These are phyloP conservation scores for Colletotrichum musae DNA, from an alignment of 2,329 filamentous ascomycete genomes.

Conservation along the genomic window DNA sequence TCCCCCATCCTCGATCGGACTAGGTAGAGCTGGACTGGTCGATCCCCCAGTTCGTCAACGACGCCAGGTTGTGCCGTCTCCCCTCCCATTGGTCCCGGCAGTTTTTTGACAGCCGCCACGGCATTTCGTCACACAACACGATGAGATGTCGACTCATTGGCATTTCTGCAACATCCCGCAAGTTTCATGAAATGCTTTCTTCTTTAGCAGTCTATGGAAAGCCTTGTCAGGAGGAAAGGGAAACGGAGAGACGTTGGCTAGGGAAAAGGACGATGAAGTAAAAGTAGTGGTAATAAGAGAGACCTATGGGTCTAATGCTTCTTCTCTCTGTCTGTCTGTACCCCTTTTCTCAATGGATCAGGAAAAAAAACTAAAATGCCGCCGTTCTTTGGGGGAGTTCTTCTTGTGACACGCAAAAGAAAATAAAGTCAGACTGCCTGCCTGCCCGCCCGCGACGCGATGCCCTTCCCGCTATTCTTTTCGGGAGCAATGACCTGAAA, in stretches of 20 bases:
- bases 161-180: background rate
- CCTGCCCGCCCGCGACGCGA: constrained; percentile 37
- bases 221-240: constrained; percentile 10
- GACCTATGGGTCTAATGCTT: constrained; percentile 36
- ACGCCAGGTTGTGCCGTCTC: background rate
- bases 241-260: background rate
- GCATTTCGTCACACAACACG: background rate
- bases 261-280: constrained; percentile 5
- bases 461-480: constrained; percentile 36
- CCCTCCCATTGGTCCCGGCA: constrained; percentile 28
- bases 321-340: constrained; percentile 16
- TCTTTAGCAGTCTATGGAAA: constrained; percentile 31
- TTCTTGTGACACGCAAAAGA: constrained; percentile 9
- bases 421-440: constrained; percentile 19
- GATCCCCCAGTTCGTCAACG: constrained; percentile 25
- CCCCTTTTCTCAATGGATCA: constrained; percentile 24
- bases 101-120: constrained; percentile 7
- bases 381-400: constrained; percentile 16
- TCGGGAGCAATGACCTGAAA: constrained; percentile 28
- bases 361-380: constrained; percentile 22
- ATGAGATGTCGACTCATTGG: background rate
- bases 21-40: constrained; percentile 13
- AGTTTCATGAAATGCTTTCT: constrained; percentile 12
- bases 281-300: constrained; percentile 17
- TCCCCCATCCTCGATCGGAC: constrained; percentile 7